Conservation (phyloP, 495 filamentous ascomycete species). For the Talaromyces trachyspermus region DNA sequence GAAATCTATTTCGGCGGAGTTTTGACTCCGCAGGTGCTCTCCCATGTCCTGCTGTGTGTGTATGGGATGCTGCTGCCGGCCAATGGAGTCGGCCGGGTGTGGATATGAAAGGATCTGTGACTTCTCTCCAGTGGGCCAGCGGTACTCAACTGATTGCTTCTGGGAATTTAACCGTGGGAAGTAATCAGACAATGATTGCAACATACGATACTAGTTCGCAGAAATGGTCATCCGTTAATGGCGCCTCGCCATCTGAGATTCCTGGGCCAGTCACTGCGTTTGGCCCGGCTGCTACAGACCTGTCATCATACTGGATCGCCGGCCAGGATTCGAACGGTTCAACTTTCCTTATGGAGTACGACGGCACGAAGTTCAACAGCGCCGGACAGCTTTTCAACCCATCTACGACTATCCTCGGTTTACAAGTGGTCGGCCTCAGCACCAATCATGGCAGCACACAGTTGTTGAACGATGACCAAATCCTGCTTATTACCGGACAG, state of each 20-base stretch:
- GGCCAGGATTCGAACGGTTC: constrained; percentile 60
- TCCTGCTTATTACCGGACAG: constrained; percentile 75
- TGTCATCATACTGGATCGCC: constrained; percentile 69
- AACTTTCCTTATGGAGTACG: constrained; percentile 71
- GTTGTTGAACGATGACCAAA: constrained; percentile 56
- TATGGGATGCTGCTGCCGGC: constrained; percentile 54
- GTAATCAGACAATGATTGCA: constrained; percentile 58
- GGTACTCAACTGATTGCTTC: constrained; percentile 62
- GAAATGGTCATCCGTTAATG: constrained; percentile 58
- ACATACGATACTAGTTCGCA: constrained; percentile 60
- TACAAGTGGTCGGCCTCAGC: constrained; percentile 71
- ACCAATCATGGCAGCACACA: constrained; percentile 56
- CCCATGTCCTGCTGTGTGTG: constrained; percentile 72
- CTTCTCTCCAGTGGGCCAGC: constrained; percentile 67
- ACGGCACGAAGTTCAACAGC: constrained; percentile 51
- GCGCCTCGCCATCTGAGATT: constrained; percentile 48
- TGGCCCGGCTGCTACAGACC: constrained; percentile 58
- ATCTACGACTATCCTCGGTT: constrained; percentile 61
- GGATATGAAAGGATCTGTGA: constrained; percentile 59
- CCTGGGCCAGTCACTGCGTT: constrained; percentile 75
- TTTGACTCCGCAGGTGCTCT: constrained; percentile 73
- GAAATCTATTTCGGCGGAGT: constrained; percentile 81
- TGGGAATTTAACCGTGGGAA: constrained; percentile 64
- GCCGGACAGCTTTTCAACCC: constrained; percentile 50
- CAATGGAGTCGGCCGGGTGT: constrained; percentile 76